Evolutionary conservation across 495 filamentous ascomycete species (phyloP), one percentile per base, ranked within the genome.

Genomic region (Amphirosellinia nigrospora): DNA sequence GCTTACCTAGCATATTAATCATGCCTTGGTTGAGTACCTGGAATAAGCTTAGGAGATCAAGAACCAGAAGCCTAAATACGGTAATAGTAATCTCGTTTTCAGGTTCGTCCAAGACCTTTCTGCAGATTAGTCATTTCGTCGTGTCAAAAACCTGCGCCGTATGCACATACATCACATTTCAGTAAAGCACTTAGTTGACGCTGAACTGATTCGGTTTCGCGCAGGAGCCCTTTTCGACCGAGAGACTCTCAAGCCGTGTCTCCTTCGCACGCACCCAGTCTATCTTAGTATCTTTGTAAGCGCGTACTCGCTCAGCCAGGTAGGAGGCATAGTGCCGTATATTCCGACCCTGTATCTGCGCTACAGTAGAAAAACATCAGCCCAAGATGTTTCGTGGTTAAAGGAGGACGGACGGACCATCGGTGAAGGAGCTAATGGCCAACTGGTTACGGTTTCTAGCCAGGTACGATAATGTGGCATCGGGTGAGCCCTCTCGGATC

Each of bases 81-180:
- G 92, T 94, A 72, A 99, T 86, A 11, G 94, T 97, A 74, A 99
- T 98, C 76, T 99, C 96, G 75, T 98, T 99, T 79, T 98, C 96
- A 23, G 92, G 89, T 72, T 98, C 96, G 67, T 92, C 89, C 74
- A 98, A 86, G 64, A 97, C 87, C 93, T 97, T 72, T 56, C 9
- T 21, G 10, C 10, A 30, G 9, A 48, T 70, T 60, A 70, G 68
- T 56, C 38, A 58, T 39, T 34, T 13, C 7, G 45, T 58, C n/a
- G 34, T 38, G 8, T 1, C 30, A 41, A 38, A 48, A 38, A 11
- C 52, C 39, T 46, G 11, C 10, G 32, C 19, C 4, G 50, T 32
- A n/a, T 32, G 43, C 16, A 77, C 90, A 63, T 80, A 97, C 94
- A 81, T 97, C 93, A 83, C 96, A 98, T 79, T 92, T 92, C 66